Conservation (phyloP, 2,329 filamentous ascomycete species). For the Cladosporium sphaerospermum region DNA sequence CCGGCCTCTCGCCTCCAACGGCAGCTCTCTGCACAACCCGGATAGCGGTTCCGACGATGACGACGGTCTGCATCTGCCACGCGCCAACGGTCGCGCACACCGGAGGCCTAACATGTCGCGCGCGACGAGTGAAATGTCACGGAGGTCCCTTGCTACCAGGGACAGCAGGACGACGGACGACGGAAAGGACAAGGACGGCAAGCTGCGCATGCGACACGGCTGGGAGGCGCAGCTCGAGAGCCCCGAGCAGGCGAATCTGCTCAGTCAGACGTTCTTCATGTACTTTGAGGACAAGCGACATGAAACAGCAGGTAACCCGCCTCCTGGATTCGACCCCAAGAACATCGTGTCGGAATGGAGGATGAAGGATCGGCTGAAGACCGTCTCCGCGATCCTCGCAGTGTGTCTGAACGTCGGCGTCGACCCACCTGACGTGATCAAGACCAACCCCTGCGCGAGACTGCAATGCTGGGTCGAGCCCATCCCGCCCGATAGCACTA, state of each 20-base stretch:
- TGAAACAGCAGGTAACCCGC: slow-evolving; percentile 85
- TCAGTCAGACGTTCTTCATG: slow-evolving; percentile 92
- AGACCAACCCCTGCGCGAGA: slow-evolving; percentile 87
- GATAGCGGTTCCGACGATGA: slow-evolving; percentile 31
- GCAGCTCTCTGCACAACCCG: slow-evolving; percentile 14
- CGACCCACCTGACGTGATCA: slow-evolving; percentile 92
- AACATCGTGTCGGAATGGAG: slow-evolving; percentile 78
- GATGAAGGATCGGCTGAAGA: slow-evolving; percentile 94
- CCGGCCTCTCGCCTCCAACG: slow-evolving; percentile 14
- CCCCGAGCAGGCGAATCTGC: slow-evolving; percentile 76
- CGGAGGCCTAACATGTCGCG: slow-evolving; percentile 5
- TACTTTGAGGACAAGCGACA: slow-evolving; percentile 98
- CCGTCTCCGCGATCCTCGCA: slow-evolving; percentile 87
- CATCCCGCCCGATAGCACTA: slow-evolving; percentile 51
- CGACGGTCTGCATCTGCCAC: slow-evolving; percentile 36
- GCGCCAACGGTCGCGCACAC: slow-evolving; percentile 6
- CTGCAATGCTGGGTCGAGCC: slow-evolving; percentile 97
- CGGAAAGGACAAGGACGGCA: slow-evolving; percentile 17
- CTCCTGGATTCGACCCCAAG: slow-evolving; percentile 41
- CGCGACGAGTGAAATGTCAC: slow-evolving; percentile 6
- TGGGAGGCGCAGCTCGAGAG: slow-evolving; percentile 91
- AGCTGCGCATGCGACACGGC: slow-evolving; percentile 62
- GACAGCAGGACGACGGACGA: slow-evolving; percentile 31
- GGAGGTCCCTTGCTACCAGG: slow-evolving; percentile 7
- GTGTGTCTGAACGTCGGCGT: slow-evolving; percentile 97